phyloP scores from a whole-genome alignment of 371 early-diverging fungal species.

The Mucor plumbeus region DNA sequence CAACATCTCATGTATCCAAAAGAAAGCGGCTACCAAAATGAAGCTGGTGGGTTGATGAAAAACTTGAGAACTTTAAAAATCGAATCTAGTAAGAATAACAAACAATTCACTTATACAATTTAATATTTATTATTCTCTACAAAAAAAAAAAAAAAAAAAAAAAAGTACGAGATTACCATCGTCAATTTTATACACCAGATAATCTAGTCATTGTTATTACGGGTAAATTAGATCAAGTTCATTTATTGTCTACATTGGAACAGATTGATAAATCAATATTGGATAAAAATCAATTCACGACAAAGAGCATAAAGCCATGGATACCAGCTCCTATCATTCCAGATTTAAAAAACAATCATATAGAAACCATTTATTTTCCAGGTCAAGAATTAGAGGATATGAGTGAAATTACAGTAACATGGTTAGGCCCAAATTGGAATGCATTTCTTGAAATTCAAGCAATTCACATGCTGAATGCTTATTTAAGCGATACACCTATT shows the following conservation, averaged over 20 bases:
- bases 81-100: conserved; percentile 42
- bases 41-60: conserved; percentile 61
- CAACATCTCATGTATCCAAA: conserved; percentile 57
- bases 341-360: conserved; percentile 36
- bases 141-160: too few relatives aligned
- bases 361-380: conserved; percentile 52
- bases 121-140: background rate
- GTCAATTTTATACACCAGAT: conserved; percentile 60
- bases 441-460: conserved; percentile 44
- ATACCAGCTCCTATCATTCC: conserved; percentile 50
- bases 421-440: conserved; percentile 56
- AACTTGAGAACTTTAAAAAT: conserved; percentile 39
- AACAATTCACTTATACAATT: background rate
- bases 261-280: conserved; percentile 55
- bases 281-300: conserved; percentile 34
- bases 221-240: conserved; percentile 48
- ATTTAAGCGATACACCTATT: conserved; percentile 61
- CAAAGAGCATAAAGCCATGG: conserved; percentile 35
- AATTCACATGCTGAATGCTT: conserved; percentile 44
- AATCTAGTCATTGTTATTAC: conserved; percentile 59
- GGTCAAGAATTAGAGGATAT: conserved; percentile 50
- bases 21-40: conserved; percentile 56
- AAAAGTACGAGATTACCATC: conserved; percentile 51
- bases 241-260: conserved; percentile 45
- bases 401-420: conserved; percentile 53